phyloP scores from a whole-genome alignment of 2,329 filamentous ascomycete genomes.

The Paraconiothyrium sp. region DNA sequence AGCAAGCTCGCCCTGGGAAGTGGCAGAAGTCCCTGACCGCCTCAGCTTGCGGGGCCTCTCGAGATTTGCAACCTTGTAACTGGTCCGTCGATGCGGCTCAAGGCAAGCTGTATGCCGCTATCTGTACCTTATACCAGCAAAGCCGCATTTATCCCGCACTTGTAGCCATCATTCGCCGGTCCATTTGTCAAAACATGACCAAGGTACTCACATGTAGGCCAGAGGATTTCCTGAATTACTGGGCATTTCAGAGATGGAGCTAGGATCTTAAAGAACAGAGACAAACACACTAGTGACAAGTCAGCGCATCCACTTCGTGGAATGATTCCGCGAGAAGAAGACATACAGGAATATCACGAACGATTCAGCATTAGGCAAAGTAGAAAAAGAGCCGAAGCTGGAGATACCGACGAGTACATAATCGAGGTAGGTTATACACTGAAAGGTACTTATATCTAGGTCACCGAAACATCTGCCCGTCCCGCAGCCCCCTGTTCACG shows the following conservation, averaged over 20 bases:
- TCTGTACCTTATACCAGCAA: constrained; percentile 32
- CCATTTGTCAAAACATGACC: constrained; percentile 23
- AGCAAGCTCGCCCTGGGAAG: constrained; percentile 17
- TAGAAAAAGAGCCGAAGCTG: constrained; percentile 31
- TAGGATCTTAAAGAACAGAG: constrained; percentile 34
- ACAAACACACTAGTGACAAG: constrained; percentile 44
- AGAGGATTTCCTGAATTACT: constrained; percentile 32
- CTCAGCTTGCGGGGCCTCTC: constrained; percentile 1
- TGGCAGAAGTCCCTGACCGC: constrained; percentile 17
- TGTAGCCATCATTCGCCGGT: constrained; percentile 31
- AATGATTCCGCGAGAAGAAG: constrained; percentile 25
- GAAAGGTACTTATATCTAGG: background rate
- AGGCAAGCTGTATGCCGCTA: constrained; percentile 25
- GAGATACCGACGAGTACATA: background rate
- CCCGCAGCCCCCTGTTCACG: background rate
- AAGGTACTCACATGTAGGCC: constrained; percentile 36
- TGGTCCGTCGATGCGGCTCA: constrained; percentile 21
- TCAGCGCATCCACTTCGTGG: constrained; percentile 32
- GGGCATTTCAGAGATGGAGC: constrained; percentile 22
- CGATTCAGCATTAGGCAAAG: constrained; percentile 26
- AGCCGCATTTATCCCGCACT: constrained; percentile 23
- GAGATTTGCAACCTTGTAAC: constrained; percentile 20
- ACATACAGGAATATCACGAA: constrained; percentile 25
- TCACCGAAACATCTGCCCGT: background rate
- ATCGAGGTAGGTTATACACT: background rate